A percentile compares a stretch with the other conserved stretches of the same genome.
phyloP scores from a whole-genome alignment of 2,329 filamentous ascomycete genomes.

The Microcyclospora tardicrescens region DNA sequence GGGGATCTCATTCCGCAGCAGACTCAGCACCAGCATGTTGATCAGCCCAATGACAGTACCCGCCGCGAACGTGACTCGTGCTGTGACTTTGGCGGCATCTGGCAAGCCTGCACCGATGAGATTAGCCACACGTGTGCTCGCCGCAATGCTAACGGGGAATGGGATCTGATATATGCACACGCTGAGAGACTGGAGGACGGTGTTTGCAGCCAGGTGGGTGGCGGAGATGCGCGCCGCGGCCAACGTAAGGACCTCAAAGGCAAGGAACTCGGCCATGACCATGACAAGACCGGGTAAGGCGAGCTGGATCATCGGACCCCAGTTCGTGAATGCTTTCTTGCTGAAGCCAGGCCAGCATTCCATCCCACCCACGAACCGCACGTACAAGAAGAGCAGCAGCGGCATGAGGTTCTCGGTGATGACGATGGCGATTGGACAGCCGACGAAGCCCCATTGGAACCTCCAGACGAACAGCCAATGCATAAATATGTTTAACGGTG shows the following conservation, averaged over 20 bases:
- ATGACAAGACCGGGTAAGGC: slow-evolving; percentile 83
- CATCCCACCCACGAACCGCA: slow-evolving; percentile 55
- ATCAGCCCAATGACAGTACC: slow-evolving; percentile 61
- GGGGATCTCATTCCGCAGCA: slow-evolving; percentile 60
- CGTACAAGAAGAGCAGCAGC: slow-evolving; percentile 58
- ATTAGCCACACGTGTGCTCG: slow-evolving; percentile 80
- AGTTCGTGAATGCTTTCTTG: slow-evolving; percentile 56
- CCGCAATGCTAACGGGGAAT: slow-evolving; percentile 80
- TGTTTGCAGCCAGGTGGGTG: slow-evolving; percentile 74
- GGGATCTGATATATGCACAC: slow-evolving; percentile 81
- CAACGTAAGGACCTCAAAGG: slow-evolving; percentile 80
- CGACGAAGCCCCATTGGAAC: slow-evolving; percentile 55
- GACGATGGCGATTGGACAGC: slow-evolving; percentile 64
- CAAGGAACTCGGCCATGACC: slow-evolving; percentile 82
- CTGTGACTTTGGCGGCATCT: slow-evolving; percentile 65
- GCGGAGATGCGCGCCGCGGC: slow-evolving; percentile 67
- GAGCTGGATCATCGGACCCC: slow-evolving; percentile 74
- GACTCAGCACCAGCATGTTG: slow-evolving; percentile 59
- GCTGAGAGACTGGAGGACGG: slow-evolving; percentile 64
- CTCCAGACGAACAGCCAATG: slow-evolving; percentile 72
- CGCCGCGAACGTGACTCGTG: slow-evolving; percentile 59
- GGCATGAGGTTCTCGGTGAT: slow-evolving; percentile 66
- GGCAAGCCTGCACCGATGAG: slow-evolving; percentile 78
- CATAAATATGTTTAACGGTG: slow-evolving; percentile 65
- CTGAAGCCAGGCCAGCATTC: slow-evolving; percentile 75